Conservation (phyloP, 805 yeast genomes). For the Wickerhamiella occidentalis region DNA sequence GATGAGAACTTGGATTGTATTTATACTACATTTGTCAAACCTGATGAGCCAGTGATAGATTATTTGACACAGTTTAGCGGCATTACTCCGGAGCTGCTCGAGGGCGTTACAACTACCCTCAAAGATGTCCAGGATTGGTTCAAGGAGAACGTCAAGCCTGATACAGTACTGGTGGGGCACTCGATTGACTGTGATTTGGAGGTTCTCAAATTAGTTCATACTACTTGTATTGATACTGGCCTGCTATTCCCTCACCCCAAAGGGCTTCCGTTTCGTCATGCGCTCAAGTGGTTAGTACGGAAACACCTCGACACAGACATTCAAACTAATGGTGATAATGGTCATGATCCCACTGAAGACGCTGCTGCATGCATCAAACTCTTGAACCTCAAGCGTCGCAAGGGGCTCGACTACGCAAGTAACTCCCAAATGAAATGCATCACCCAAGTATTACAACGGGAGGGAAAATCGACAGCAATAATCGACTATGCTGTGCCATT, state of each 20-base stretch:
- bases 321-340: conserved; percentile 47
- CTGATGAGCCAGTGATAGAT: conserved; percentile 59
- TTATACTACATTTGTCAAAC: conserved; percentile 67
- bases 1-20: conserved; percentile 46
- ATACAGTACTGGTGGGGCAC: conserved; percentile 75
- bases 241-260: conserved; percentile 52
- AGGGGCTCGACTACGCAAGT: conserved; percentile 55
- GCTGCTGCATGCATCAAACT: conserved; percentile 69
- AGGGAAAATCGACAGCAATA: conserved; percentile 24
- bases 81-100: conserved; percentile 57
- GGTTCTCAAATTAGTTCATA: conserved; percentile 61
- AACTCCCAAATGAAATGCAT: neutral
- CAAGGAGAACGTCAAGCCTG: conserved; percentile 34
- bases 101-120: conserved; percentile 49
- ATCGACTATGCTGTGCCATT: conserved; percentile 29
- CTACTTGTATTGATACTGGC: conserved; percentile 69
- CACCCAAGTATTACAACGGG: conserved; percentile 9
- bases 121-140: conserved; percentile 55
- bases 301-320: conserved; percentile 45
- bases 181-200: conserved; percentile 74
- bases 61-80: conserved; percentile 82
- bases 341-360: conserved; percentile 84
- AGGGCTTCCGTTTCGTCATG: conserved; percentile 58
- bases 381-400: conserved; percentile 51
- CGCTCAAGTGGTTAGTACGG: conserved; percentile 57